Conservation (phyloP, 805 yeast genomes). For the Diddensiella transvaalensis region DNA sequence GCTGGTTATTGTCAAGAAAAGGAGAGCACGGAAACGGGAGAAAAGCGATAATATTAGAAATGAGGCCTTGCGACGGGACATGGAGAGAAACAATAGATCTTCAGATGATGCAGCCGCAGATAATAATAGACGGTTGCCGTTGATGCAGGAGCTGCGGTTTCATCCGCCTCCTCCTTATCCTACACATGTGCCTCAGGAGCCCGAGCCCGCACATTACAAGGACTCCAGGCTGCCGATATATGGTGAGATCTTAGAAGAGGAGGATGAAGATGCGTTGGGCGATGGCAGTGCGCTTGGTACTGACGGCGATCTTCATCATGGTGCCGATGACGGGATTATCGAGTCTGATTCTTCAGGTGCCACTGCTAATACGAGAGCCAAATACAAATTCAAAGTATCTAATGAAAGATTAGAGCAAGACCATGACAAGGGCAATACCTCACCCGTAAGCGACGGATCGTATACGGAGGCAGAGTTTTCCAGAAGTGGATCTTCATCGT, state of each 20-base stretch:
- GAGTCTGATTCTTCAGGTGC: neutral
- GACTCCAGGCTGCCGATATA: constrained; percentile 10
- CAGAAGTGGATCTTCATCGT: neutral
- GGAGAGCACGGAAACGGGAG: constrained; percentile 16
- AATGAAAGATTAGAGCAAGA: too few relatives aligned
- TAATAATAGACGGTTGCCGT: neutral
- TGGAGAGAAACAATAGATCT: constrained; percentile 5
- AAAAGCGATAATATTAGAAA: constrained; percentile 16
- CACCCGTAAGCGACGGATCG: neutral
- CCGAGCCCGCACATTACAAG: constrained; percentile 8
- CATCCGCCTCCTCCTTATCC: constrained; percentile 5
- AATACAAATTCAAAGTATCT: neutral
- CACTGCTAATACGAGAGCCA: neutral
- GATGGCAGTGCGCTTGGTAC: neutral
- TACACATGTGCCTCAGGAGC: constrained; percentile 5
- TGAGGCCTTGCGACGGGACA: constrained; percentile 23
- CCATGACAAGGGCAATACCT: too few relatives aligned
- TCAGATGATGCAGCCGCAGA: neutral
- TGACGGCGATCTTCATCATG: neutral
- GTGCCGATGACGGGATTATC: neutral
- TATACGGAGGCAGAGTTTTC: neutral
- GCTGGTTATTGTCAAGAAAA: constrained; percentile 17
- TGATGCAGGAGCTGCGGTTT: constrained; percentile 4
- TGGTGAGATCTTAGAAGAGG: constrained; percentile 5
- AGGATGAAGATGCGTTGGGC: neutral